Evolutionary conservation across 768 basidiomycete genomes (phyloP), one percentile per base, ranked within the genome.

Genomic region (Nidularia pulvinata): DNA sequence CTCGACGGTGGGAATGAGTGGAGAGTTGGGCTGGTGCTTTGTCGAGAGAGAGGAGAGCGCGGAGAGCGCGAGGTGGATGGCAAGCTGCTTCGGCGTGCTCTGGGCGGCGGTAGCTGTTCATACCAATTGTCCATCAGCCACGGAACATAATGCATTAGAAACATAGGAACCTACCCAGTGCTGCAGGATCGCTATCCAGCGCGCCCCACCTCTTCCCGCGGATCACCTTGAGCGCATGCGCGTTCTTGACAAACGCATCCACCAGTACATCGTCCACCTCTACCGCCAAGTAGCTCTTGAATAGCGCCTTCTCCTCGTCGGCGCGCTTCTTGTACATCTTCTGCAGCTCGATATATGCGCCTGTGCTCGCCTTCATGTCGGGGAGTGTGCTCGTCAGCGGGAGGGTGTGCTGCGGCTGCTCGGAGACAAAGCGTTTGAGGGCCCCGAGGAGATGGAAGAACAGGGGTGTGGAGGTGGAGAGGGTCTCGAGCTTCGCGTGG

Each of bases 291-390:
- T 80, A 78, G 42, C 72, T 73, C 66, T 78, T 80, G 65, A 91
- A 81, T 0, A 71, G 59, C 14, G 63, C 73, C 62, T 84, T 88
- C 64, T 95, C 92, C 49, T 82, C 79, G 35, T 83, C 82, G 2
- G 94, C 89, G 50, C 86, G 84, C 5, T 77, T 64, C 62, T 91
- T 92, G 75, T 95, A 99, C 54, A 98, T 65, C 42, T 78, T 85
- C 65, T 98, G 95, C 10, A 99, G 78, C 14, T 83, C 78, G 47
- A 97, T 86, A 65, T 98, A 98, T 51, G 80, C 79, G 19, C 74
- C 65, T 5, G 97, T 97, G 63, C 88, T 89, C 14, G 95, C 86
- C 65, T 95, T 95, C 93, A 99, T 98, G 71, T 99, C 96, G 0
- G 96, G 96, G 7, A 98, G 78, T 0, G 91, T 82, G 46, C 90